Evolutionary conservation across 805 yeast genomes (phyloP), one percentile per base, ranked within the genome.

Genomic region (Tetrapisispora phaffii): DNA sequence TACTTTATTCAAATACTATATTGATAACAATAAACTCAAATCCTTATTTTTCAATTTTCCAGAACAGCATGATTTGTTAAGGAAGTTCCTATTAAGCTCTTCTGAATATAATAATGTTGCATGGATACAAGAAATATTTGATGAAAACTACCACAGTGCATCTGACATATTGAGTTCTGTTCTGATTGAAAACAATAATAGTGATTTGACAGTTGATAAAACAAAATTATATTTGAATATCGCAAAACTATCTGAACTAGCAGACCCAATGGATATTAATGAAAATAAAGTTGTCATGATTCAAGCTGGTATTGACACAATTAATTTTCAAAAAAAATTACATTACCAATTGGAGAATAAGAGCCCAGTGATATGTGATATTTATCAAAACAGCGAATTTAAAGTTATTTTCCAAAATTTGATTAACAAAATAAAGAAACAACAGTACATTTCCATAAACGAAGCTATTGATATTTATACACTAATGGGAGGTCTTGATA

Each of bases 71-170:
- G 59, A 62, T 1, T 74, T 65, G 50, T 62, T 85, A 43, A 66
- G 72, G 23, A 60, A 63, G 49, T 88, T 79, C 56, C 73, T 88
- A 47, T 52, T 60, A 2, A 69, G 70, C 26, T 63, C 66, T 42
- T 58, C 66, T 23, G 55, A 70, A 45, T 74, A 76, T 32, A 71
- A 77, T 4, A 65, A 72, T 34, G 73, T 85, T 41, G 73, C 85
- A 2, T 88, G 96, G 96, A 80, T 87, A 19, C 72, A 76, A 45
- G 74, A 81, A 46, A 60, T 86, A 13, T 59, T 76, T 28, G 76
- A 71, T 49, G 69, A 68, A 3, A 68, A 77, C 9, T 83, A 71
- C 56, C 50, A 43, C 4, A 56, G 62, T 1, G 90, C 88, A 0
- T 66, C 81, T 1, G 53, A 59, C 13, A 67, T 71, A 1, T 64